Conservation (phyloP, 352 stramenopile genomes). For the Thalassiosira mediterranea region DNA sequence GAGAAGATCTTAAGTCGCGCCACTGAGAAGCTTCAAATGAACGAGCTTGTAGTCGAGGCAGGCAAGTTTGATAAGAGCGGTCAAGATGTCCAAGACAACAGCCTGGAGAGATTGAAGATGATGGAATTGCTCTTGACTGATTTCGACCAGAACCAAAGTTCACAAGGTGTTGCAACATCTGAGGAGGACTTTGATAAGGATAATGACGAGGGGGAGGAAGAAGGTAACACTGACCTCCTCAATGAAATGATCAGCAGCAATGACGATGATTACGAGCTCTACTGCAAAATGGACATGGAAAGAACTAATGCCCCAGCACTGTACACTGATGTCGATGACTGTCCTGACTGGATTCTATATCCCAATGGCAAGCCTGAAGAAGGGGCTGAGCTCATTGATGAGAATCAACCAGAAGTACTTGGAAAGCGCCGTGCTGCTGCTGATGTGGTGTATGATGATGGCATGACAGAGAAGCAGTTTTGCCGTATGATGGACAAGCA, state of each 20-base stretch:
- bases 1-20: conserved; percentile 98
- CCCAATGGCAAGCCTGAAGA: conserved; percentile 55
- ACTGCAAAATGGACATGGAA: conserved; percentile 80
- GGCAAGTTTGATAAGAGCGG: conserved; percentile 85
- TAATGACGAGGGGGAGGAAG: conserved; percentile 62
- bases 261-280: conserved; percentile 84
- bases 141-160: conserved; percentile 74
- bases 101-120: conserved; percentile 82
- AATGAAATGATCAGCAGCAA: conserved; percentile 88
- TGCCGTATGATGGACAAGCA: conserved; percentile 85
- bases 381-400: conserved; percentile 42
- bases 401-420: conserved; percentile 44
- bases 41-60: conserved; percentile 86
- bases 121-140: conserved; percentile 86
- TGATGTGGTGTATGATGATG: conserved; percentile 82
- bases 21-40: conserved; percentile 96
- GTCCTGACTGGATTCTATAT: conserved; percentile 84
- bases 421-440: conserved; percentile 67
- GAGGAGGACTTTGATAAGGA: conserved; percentile 65
- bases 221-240: conserved; percentile 73
- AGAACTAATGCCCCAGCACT: conserved; percentile 44
- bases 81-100: conserved; percentile 80
- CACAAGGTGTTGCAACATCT: conserved; percentile 30
- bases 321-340: conserved; percentile 64
- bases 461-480: conserved; percentile 85